Evolutionary conservation across 805 yeast species (phyloP), one percentile per base, ranked within the genome.

Genomic region (Zygoascus biomembranicola): DNA sequence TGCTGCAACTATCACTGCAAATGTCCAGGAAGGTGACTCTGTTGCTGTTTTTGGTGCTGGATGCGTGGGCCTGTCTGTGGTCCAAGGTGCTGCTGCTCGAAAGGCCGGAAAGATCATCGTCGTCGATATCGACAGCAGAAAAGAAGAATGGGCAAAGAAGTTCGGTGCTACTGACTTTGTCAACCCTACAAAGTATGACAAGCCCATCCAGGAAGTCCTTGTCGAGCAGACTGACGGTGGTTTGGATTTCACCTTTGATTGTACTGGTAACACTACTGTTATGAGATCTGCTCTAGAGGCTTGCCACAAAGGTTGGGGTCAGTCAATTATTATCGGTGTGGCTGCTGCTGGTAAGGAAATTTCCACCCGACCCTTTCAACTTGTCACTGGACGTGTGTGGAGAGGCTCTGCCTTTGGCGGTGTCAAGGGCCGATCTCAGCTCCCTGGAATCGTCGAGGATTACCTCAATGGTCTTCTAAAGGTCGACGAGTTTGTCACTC

Each of bases 321-420:
- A 84, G 67, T 89, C 97, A 20, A 79, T 92, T 63, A 77, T 94
- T 65, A 94, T 94, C 68, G 99, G 99, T 71, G 99, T 94, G 62
- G 99, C 99, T 48, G 96, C 97, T 61, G 96, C 97, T 43, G 99
- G 99, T 61, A 78, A 90, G 73, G 98, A 94, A 75, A 90, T 95
- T 59, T 73, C 96, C 55, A 94, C 98, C 48, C 83, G 98, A 74
- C 99, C 99, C 57, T 94, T 94, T 87, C 98, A 92, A 77, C 81
- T 94, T 71, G 98, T 94, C 60, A 94, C 98, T 43, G 99, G 99
- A 63, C 85, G 99, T 75, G 96, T 87, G 51, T 92, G 99, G 98
- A 87, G 81, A 71, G 99, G 99, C 64, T 88, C 96, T 66, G 99
- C 99, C n/a, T 94, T 89, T 64, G 99, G 99, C 66, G 99, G 98